Percentiles rank a stretch among this genome's conserved stretches.
Conservation (phyloP, 805 yeast genomes). For the Jamesozyma piceae region DNA sequence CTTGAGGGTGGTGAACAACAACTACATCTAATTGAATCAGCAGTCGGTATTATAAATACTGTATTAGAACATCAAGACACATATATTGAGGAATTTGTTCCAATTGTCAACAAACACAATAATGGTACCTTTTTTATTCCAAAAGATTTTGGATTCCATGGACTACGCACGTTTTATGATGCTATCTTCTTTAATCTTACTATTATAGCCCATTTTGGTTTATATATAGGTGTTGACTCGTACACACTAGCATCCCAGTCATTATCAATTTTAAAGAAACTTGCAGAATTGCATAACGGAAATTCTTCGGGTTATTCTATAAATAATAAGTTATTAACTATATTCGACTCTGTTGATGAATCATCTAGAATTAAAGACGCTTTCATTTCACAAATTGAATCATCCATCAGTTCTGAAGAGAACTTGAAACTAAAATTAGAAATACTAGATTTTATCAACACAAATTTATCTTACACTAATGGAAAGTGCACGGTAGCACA, state of each 20-base stretch:
- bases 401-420: constrained; percentile 34
- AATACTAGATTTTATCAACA: constrained; percentile 48
- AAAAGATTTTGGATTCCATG: constrained; percentile 43
- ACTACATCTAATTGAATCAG: constrained; percentile 30
- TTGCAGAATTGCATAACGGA: constrained; percentile 33
- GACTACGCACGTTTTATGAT: constrained; percentile 57
- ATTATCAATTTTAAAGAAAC: constrained; percentile 41
- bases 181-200: constrained; percentile 64
- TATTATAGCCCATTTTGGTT: constrained; percentile 60
- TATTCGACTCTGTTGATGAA: constrained; percentile 70
- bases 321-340: constrained; percentile 55
- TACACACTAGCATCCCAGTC: constrained; percentile 43
- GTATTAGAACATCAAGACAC: constrained; percentile 48
- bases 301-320: constrained; percentile 33
- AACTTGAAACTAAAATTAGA: constrained; percentile 44
- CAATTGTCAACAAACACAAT: constrained; percentile 27
- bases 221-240: constrained; percentile 58
- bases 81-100: constrained; percentile 38
- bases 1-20: constrained; percentile 21
- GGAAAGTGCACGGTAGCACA: constrained; percentile 53
- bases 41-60: constrained; percentile 39
- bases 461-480: constrained; percentile 37
- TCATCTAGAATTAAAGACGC: constrained; percentile 63
- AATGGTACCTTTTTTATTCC: constrained; percentile 24
- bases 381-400: constrained; percentile 57